Base-by-base conservation (phyloP, 2,329 filamentous ascomycete genomes). In the Fusarium austroafricanum region DNA sequence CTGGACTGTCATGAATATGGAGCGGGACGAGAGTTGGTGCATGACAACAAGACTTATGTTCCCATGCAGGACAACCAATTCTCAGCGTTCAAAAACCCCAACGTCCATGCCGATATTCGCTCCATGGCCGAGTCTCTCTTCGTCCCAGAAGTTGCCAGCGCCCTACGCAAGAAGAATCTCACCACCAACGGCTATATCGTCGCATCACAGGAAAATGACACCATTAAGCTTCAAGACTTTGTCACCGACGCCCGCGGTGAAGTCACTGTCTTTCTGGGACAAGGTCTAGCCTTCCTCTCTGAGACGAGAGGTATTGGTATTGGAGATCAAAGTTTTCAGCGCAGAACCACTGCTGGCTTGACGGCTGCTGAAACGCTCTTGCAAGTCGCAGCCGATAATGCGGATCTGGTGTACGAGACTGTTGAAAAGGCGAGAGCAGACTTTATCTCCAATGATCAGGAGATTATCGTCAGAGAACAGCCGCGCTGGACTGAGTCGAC, bases 1-100 rank as follows among this genome's bases (percentile, higher is more conserved):
- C 70, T 78, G 0, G 76, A 78, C 12, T 73, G 73, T 43, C 76
- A 78, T n/a, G 76, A 78, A 42, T 78, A 76, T n/a, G 66, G 59
- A 1, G 73, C 76, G 10, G 10, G 23, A 10, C 44, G 11, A 15
- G n/a, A 0, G 21, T 7, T 64, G 1, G 33, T 35, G 1, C 45
- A 66, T 4, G 45, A 61, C 2, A 74, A 65, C 17, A 75, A 71
- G 3, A 61, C 59, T 1, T 60, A 70, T 11, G 51, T 64, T 18
- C 73, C 76, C 2, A 58, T 57, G 1, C 65, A 74, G 5, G 76
- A 78, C 10, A 72, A 70, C 5, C 70, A 75, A 3, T 78, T 76
- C 37, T 76, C 76, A 0, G 76, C 76, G 0, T 75, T 75, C 14
- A 78, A 78, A 65, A 78, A 78, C 37, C 71, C 76, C 0, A 78